Base-by-base conservation (phyloP, 768 basidiomycete species). In the Cubamyces lactineus region DNA sequence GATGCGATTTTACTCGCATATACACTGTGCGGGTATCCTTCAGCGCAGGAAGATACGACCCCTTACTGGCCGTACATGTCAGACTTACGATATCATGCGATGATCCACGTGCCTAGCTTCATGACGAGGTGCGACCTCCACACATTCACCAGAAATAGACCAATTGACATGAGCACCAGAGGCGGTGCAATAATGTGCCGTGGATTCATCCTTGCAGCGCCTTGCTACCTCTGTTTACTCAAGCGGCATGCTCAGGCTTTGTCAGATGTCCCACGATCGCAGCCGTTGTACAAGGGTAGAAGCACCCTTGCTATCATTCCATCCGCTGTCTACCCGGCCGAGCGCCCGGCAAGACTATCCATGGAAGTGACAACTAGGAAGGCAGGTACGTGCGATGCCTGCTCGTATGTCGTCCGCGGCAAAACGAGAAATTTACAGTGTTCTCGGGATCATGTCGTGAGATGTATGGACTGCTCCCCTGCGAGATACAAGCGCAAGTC, bases 291-390 rank as follows among this genome's bases (percentile, higher is more conserved):
- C 11, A 43, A 3, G 19, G 19, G 42, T 43, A 43, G 42, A n/a
- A n/a, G n/a, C n/a, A n/a, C n/a, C n/a, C n/a, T n/a, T n/a, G n/a
- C 6, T 43, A 55, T 19, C 26, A 42, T 19, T 19, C n/a, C 16
- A n/a, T 53, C 59, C 59, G 59, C 38, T 23, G 11, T 60, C 30
- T 48, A 40, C 17, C 59, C 59, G 59, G 59, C 46, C 59, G 59
- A 53, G 59, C 52, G 19, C 21, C 42, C 49, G 58, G 50, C 50
- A 34, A 3, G 30, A 9, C 2, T 34, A 15, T 48, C 19, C 24
- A 19, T 26, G 21, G n/a, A 45, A 5, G 9, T 21, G 52, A 46
- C 38, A 38, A 47, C n/a, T 23, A 34, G 26, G 38, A 40, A 4
- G 26, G 26, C 24, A 53, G 23, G 59, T 53, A 28, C 16, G 38